Conservation (phyloP, 495 filamentous ascomycete genomes). For the Penicillium coffeae region DNA sequence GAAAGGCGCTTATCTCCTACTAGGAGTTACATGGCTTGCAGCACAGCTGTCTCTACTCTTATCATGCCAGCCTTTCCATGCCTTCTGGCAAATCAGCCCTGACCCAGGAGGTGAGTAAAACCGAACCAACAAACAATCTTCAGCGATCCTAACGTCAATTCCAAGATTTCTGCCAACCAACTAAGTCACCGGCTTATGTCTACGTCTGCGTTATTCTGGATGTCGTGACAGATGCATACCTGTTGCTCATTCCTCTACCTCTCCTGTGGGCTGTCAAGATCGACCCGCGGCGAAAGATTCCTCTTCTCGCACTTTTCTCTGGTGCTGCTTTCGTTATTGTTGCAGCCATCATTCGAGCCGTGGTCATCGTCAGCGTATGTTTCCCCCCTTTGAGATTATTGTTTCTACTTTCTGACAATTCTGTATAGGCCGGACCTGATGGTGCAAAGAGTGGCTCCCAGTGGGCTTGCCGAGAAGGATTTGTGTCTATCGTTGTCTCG, state of each 20-base stretch:
- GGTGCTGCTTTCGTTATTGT: slow-evolving; percentile 54
- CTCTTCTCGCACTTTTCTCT: slow-evolving; percentile 50
- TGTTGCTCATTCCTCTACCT: slow-evolving; percentile 48
- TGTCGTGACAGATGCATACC: slow-evolving; percentile 48
- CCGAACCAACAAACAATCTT: not conserved
- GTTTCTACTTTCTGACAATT: not conserved
- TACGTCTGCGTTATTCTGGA: slow-evolving; percentile 42
- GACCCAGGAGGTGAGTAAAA: slow-evolving; percentile 43
- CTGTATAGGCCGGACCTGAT: slow-evolving; percentile 21
- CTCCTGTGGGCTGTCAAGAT: slow-evolving; percentile 51
- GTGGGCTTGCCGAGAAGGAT: slow-evolving; percentile 58
- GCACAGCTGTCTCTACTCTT: slow-evolving; percentile 43
- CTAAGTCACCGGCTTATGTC: slow-evolving; percentile 31
- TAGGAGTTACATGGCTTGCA: slow-evolving; percentile 42
- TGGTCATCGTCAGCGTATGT: slow-evolving; percentile 46
- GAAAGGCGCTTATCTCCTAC: slow-evolving; percentile 40
- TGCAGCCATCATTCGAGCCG: slow-evolving; percentile 52
- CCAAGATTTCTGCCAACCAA: slow-evolving; percentile 34
- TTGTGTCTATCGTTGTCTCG: slow-evolving; percentile 51
- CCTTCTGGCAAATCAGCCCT: slow-evolving; percentile 50
- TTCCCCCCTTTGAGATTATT: not conserved
- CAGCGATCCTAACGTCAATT: slow-evolving; percentile 4
- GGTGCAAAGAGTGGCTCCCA: slow-evolving; percentile 42
- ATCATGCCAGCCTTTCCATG: slow-evolving; percentile 44
- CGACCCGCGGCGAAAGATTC: slow-evolving; percentile 37